Percentiles rank a stretch among this genome's conserved stretches.
Evolutionary conservation across 2,329 filamentous ascomycete genomes (phyloP).

Genomic region (Hymenoscyphus salicellus): DNA sequence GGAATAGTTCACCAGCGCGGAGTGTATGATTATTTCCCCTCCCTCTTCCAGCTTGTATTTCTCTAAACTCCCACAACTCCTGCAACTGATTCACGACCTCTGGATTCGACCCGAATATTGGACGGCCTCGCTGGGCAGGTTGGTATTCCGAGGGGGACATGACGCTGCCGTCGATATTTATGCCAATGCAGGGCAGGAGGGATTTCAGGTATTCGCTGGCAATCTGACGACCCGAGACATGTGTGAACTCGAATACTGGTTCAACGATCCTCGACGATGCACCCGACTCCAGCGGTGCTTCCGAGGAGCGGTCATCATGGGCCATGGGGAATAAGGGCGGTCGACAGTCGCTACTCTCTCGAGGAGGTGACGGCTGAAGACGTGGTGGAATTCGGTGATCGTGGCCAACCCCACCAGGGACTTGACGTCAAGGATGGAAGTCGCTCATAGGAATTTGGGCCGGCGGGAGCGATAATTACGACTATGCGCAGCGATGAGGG

Average conservation of each 20-base stretch:
- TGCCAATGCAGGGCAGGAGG: conserved; percentile 1
- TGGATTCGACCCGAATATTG: conserved; percentile 6
- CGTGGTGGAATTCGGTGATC: conserved; percentile 13
- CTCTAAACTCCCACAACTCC: conserved; percentile 1
- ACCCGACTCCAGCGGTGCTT: neutral
- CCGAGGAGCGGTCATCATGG: conserved; percentile 6
- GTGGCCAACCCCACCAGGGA: conserved; percentile 17
- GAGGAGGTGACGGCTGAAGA: neutral
- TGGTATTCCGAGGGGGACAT: conserved; percentile 18
- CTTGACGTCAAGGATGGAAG: conserved; percentile 21
- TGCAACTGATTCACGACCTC: conserved; percentile 7
- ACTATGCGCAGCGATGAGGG: neutral
- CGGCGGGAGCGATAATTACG: neutral
- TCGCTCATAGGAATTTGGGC: conserved; percentile 18
- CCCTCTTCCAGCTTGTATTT: neutral
- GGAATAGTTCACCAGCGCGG: neutral
- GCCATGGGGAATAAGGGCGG: neutral
- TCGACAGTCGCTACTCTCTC: neutral
- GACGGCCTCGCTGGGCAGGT: neutral
- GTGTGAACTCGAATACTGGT: conserved; percentile 4
- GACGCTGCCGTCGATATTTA: conserved; percentile 3
- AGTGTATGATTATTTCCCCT: neutral
- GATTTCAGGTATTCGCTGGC: conserved; percentile 3
- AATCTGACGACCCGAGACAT: neutral
- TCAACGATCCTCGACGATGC: neutral